Conservation (phyloP, 2,329 filamentous ascomycete genomes). For the Cryphonectria naterciae region DNA sequence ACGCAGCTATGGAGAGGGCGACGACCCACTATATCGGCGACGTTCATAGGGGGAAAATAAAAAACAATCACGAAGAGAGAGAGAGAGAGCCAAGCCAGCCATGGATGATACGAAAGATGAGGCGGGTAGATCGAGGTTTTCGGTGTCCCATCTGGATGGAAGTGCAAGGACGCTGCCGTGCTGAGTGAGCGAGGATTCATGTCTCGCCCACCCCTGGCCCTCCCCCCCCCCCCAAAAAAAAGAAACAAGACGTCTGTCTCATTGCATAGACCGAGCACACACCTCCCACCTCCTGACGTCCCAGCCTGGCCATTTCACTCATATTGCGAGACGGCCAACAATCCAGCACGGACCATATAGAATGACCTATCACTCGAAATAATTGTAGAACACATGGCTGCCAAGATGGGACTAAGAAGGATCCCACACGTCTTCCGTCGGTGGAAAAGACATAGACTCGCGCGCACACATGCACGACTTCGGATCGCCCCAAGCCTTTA, state of each 20-base stretch:
- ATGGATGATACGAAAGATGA: neutral
- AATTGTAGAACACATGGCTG: neutral
- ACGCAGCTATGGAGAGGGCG: neutral
- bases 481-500: slow-evolving; percentile 11
- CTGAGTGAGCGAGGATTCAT: neutral
- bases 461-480: neutral
- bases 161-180: neutral
- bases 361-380: neutral
- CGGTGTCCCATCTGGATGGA: neutral
- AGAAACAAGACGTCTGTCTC: neutral
- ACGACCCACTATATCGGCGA: neutral
- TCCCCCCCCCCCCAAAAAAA: no score
- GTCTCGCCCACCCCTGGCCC: neutral
- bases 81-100: neutral
- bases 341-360: neutral
- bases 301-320: neutral
- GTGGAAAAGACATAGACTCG: neutral
- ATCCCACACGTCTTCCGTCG: neutral
- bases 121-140: neutral
- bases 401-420: neutral
- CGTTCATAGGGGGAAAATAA: no score
- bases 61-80: no score
- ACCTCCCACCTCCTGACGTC: neutral
- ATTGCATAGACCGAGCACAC: neutral
- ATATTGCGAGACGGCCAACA: neutral